Percentiles rank a stretch among this genome's conserved stretches.
Evolutionary conservation across 768 basidiomycete genomes (phyloP).

Genomic region (Porphyrellus cyaneotinctus): DNA sequence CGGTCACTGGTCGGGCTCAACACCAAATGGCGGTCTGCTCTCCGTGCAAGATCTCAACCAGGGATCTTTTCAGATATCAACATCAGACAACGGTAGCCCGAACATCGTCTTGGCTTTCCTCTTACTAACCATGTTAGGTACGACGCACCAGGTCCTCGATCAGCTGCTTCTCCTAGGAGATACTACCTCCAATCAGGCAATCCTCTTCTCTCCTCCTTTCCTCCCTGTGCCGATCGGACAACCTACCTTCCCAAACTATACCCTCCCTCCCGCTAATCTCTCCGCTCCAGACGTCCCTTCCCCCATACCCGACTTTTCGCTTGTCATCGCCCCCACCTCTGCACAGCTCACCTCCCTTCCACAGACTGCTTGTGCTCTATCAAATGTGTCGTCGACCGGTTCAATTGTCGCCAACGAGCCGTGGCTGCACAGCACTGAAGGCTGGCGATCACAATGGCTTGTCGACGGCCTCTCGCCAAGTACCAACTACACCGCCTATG

Average conservation of each 20-base stretch:
- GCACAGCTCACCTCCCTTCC: constrained; percentile 40
- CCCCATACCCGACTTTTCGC: constrained; percentile 45
- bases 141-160: constrained; percentile 44
- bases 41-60: constrained; percentile 40
- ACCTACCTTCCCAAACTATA: constrained; percentile 72
- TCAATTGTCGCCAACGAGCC: constrained; percentile 41
- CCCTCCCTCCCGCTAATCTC: constrained; percentile 56
- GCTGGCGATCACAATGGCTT: constrained; percentile 70
- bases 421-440: constrained; percentile 55
- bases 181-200: constrained; percentile 65
- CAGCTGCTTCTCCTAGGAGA: constrained; percentile 62
- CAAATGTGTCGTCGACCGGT: constrained; percentile 35
- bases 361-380: constrained; percentile 60
- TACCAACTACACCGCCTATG: constrained; percentile 79
- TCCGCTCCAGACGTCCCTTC: constrained; percentile 41
- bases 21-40: constrained; percentile 48
- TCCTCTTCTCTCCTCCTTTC: constrained; percentile 67
- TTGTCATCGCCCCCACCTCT: constrained; percentile 53
- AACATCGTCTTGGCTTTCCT: neutral
- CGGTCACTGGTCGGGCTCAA: constrained; percentile 49
- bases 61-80: constrained; percentile 54
- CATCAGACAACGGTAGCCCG: constrained; percentile 44
- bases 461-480: constrained; percentile 52
- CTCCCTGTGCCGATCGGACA: constrained; percentile 23
- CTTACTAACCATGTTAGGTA: constrained; percentile 31